Base-by-base conservation (phyloP, 371 early-diverging fungal species). In the Saksenaea oblongispora region DNA sequence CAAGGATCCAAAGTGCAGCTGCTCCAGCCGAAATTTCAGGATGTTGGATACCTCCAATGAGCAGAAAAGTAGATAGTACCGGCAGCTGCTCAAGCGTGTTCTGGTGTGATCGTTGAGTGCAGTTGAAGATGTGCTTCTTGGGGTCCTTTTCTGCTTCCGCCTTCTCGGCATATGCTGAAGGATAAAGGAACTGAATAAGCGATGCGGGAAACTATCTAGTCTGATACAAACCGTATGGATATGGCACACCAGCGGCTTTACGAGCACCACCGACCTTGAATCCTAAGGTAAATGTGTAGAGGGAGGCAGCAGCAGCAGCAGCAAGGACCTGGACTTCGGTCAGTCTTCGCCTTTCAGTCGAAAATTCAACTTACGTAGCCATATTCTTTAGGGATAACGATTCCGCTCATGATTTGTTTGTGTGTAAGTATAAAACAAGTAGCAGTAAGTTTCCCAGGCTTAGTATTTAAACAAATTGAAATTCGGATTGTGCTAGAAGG, bases 41-140 rank as follows among this genome's bases (percentile, higher is more conserved):
- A 67, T 86, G 72, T 37, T 75, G 63, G 27, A 88, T 54, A 36
- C 87, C 85, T 47, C 82, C 78, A 34, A 80, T 54, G 47, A 80
- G 57, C 41, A 86, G 73, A 11, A 75, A 58, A 37, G 71, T 64
- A 54, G 69, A 59, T 39, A 69, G 72, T 8, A 76, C 13, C 15
- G 84, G 78, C 34, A 74, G 73, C 10, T 54, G 28, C 56, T 76
- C 83, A 13, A 76, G 60, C 14, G 74, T 69, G 58, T 78, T 77
- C 66, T 88, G 91, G 73, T 90, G 91, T 31, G 84, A 87, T 51
- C 91, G 84, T 71, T 90, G 91, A 61, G 75, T 66, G 76, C 91
- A 88, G 78, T 88, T 87, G 75, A 89, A 89, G 34, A 84, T 37
- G 63, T 79, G 63, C 70, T 88, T 88, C 66, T 79, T 80, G 24